These are phyloP conservation scores for Turritis glabra DNA, from an alignment of 345 rosid genomes.

Conservation along the genomic window DNA sequence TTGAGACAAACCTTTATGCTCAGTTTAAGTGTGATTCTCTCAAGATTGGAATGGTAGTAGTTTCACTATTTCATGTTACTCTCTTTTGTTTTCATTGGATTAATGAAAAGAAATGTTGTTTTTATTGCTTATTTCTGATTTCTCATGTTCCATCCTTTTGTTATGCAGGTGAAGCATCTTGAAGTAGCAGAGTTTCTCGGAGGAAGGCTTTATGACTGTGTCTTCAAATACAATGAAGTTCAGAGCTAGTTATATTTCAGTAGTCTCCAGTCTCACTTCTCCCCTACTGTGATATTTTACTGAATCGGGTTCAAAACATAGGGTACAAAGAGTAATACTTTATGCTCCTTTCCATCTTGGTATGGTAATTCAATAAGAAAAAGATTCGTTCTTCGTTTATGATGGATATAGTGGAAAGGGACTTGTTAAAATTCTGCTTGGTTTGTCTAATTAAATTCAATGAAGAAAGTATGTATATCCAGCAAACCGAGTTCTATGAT, in stretches of 20 bases:
- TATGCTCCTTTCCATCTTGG: neutral
- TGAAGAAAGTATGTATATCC: neutral
- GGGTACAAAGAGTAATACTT: neutral
- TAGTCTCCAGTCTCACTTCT: neutral
- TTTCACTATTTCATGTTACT: neutral
- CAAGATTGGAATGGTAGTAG: conserved; percentile 86
- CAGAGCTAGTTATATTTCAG: neutral
- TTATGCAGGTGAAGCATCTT: conserved; percentile 79
- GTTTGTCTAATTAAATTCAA: neutral
- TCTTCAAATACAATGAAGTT: conserved; percentile 78
- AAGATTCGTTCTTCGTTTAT: neutral
- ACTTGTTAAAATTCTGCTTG: neutral
- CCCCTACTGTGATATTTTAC: neutral
- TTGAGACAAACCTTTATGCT: conserved; percentile 96
- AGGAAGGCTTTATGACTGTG: conserved; percentile 92
- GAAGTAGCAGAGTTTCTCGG: conserved; percentile 97
- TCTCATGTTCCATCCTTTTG: neutral
- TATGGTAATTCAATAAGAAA: neutral
- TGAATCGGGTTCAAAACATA: neutral
- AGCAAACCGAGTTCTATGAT: neutral
- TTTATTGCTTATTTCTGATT: neutral
- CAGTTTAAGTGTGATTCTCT: conserved; percentile 94
- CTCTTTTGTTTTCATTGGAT: neutral
- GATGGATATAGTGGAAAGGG: neutral
- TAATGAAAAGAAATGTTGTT: neutral